Percentiles rank a stretch among this genome's conserved stretches.
Conservation (phyloP, 257 asterid species). For the Petrea volubilis region DNA sequence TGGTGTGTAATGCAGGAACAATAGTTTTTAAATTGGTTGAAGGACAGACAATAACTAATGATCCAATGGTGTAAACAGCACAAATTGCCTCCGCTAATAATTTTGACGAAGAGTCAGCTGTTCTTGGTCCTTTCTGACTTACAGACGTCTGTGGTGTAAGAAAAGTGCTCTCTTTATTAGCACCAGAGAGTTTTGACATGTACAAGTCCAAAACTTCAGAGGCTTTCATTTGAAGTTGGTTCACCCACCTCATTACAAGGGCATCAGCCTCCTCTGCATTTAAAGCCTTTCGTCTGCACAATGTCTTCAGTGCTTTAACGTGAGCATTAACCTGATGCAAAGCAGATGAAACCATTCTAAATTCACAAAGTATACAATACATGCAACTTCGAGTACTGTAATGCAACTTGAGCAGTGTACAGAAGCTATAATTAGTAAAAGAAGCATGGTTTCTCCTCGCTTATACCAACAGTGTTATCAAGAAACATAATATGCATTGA, state of each 20-base stretch:
- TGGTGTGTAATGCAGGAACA: conserved; percentile 68
- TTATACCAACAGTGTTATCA: neutral
- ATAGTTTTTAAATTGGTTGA: conserved; percentile 57
- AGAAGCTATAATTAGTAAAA: neutral
- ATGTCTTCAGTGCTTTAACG: conserved; percentile 82
- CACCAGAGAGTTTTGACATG: conserved; percentile 49
- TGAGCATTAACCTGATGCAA: conserved; percentile 94
- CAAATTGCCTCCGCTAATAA: conserved; percentile 47
- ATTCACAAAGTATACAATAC: neutral
- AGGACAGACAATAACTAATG: conserved; percentile 73
- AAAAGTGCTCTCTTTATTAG: conserved; percentile 38
- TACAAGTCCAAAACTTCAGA: conserved; percentile 50
- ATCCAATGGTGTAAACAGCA: conserved; percentile 84
- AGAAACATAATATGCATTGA: neutral
- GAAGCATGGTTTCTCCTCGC: neutral
- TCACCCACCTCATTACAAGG: conserved; percentile 73
- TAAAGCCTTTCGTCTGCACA: conserved; percentile 75
- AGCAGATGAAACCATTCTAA: conserved; percentile 1
- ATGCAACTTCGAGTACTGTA: neutral
- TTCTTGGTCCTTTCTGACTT: conserved; percentile 35
- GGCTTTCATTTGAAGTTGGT: conserved; percentile 65
- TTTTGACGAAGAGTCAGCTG: conserved; percentile 37
- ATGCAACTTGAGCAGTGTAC: neutral
- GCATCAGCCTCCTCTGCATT: conserved; percentile 58
- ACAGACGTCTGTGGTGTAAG: conserved; percentile 54